Conservation (phyloP, 2,329 filamentous ascomycete genomes). For the Diaporthe sp. region DNA sequence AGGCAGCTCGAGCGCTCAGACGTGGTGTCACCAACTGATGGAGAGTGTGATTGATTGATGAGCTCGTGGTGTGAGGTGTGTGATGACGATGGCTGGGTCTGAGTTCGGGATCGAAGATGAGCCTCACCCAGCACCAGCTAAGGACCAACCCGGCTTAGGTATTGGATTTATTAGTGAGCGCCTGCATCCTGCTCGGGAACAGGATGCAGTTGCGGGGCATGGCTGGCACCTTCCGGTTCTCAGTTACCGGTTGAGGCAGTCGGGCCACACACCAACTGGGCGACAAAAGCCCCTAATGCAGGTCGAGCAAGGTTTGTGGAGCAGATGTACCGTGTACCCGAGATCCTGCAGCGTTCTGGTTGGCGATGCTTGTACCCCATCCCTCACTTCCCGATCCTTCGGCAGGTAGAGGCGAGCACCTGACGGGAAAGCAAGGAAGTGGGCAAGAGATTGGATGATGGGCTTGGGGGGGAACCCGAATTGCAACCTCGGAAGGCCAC, state of each 20-base stretch:
- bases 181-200: slow-evolving; percentile 20
- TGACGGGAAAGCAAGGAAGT: slow-evolving; percentile 6
- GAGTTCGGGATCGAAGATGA: slow-evolving; percentile 9
- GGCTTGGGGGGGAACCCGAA: slow-evolving; percentile 8
- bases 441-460: slow-evolving; percentile 9
- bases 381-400: background rate
- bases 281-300: background rate
- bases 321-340: background rate
- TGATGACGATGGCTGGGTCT: slow-evolving; percentile 16
- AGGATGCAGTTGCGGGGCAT: slow-evolving; percentile 23
- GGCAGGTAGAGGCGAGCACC: slow-evolving; percentile 25
- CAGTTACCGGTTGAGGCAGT: slow-evolving; percentile 26
- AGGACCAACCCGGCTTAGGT: background rate
- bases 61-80: background rate
- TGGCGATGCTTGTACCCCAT: background rate
- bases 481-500: slow-evolving; percentile 22
- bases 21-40: background rate
- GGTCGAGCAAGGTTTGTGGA: slow-evolving; percentile 22
- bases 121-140: slow-evolving; percentile 17
- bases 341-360: background rate
- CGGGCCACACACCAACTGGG: background rate
- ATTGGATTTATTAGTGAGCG: slow-evolving; percentile 11
- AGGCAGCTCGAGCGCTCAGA: slow-evolving; percentile 4
- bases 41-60: background rate
- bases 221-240: slow-evolving; percentile 24